Percentiles rank a stretch among this genome's conserved stretches.
Evolutionary conservation across 2,329 filamentous ascomycete genomes (phyloP).

Genomic region (Cladosporium oxysporum): DNA sequence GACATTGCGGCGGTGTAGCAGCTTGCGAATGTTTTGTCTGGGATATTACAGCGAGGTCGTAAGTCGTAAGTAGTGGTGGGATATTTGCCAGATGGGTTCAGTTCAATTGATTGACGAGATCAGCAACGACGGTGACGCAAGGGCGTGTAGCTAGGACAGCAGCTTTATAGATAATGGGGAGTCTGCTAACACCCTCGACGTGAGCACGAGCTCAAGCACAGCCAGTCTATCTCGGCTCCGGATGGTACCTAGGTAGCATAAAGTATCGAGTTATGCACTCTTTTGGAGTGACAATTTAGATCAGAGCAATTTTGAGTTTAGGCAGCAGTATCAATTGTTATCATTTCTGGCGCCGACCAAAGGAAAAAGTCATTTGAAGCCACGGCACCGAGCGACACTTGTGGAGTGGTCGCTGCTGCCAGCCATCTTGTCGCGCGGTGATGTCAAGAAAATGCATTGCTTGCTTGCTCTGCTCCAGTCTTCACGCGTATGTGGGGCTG

Average conservation of each 20-base stretch:
- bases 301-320: not conserved
- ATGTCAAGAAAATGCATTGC: slow-evolving; percentile 4
- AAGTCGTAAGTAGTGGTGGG: not conserved
- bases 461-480: not conserved
- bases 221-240: not conserved
- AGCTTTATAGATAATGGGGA: not conserved
- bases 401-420: not conserved
- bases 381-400: not conserved
- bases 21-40: not conserved
- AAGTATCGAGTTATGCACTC: not conserved
- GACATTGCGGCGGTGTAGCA: slow-evolving; percentile 15
- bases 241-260: not conserved
- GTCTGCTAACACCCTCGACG: not conserved
- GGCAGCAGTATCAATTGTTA: not conserved
- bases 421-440: slow-evolving; percentile 3
- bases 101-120: not conserved
- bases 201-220: slow-evolving; percentile 3
- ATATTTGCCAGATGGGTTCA: not conserved
- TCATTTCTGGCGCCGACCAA: not conserved
- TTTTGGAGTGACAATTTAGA: not conserved
- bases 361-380: not conserved
- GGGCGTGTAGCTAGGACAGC: not conserved
- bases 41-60: not conserved
- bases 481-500: slow-evolving; percentile 6
- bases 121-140: not conserved